These are phyloP conservation scores for Kalmanozyma brasiliensis DNA, from an alignment of 1,284 basidiomycete species.

Conservation along the genomic window DNA sequence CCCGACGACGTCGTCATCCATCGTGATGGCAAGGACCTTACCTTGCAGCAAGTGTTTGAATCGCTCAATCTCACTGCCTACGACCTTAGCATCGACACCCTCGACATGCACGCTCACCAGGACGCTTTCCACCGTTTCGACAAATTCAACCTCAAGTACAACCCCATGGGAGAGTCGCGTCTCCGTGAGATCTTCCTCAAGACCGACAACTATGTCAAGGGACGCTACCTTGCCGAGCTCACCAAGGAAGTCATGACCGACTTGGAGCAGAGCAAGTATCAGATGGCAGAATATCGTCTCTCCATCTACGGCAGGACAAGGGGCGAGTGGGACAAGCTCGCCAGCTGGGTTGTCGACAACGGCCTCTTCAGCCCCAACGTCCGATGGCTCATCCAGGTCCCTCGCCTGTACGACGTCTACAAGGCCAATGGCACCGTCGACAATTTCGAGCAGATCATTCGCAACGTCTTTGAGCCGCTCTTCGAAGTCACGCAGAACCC, in stretches of 20 bases:
- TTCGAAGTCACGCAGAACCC: slow-evolving; percentile 98
- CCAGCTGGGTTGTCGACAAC: slow-evolving; percentile 94
- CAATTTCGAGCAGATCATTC: slow-evolving; percentile 90
- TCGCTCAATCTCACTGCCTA: slow-evolving; percentile 95
- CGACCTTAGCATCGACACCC: slow-evolving; percentile 96
- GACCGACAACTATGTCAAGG: slow-evolving; percentile 82
- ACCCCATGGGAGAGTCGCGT: slow-evolving; percentile 92
- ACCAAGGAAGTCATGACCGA: slow-evolving; percentile 96
- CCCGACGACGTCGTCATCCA: slow-evolving; percentile 92
- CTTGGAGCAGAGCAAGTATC: slow-evolving; percentile 97
- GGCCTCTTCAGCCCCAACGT: slow-evolving; percentile 96
- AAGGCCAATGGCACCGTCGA: slow-evolving; percentile 85
- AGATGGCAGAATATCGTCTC: slow-evolving; percentile 88
- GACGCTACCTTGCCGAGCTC: slow-evolving; percentile 92
- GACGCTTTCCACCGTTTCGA: slow-evolving; percentile 98
- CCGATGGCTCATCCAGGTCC: slow-evolving; percentile 96
- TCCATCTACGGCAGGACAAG: slow-evolving; percentile 85
- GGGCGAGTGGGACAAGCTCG: slow-evolving; percentile 97
- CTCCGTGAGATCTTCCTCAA: slow-evolving; percentile 98
- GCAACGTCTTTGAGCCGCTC: slow-evolving; percentile 88
- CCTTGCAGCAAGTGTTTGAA: slow-evolving; percentile 92
- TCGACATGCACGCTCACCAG: slow-evolving; percentile 99
- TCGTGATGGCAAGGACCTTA: slow-evolving; percentile 89
- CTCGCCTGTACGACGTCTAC: slow-evolving; percentile 94
- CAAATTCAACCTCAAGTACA: slow-evolving; percentile 74